Conservation (phyloP, 2,329 filamentous ascomycete species). For the Penicillium carneum region DNA sequence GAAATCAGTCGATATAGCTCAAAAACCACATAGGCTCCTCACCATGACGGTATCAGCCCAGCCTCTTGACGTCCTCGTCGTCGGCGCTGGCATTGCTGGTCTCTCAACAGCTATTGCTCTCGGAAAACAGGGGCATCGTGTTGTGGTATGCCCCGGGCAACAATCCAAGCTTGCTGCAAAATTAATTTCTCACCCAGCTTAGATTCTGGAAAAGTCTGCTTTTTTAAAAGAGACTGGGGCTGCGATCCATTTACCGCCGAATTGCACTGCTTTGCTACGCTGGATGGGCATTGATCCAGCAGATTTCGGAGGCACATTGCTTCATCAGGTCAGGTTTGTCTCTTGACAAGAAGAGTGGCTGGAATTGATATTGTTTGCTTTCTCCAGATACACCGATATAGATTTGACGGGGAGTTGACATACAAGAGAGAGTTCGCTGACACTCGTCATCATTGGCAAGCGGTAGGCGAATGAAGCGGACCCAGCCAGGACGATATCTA, state of each 20-base stretch:
- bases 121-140: constrained; percentile 43
- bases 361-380: neutral
- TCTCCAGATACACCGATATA: constrained; percentile 33
- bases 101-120: constrained; percentile 45
- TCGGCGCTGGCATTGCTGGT: constrained; percentile 48
- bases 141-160: constrained; percentile 38
- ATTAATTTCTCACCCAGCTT: neutral
- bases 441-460: constrained; percentile 35
- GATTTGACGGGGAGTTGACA: constrained; percentile 26
- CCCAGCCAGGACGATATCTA: neutral
- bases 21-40: neutral
- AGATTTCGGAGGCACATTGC: constrained; percentile 35
- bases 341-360: neutral
- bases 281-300: constrained; percentile 36
- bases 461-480: constrained; percentile 22
- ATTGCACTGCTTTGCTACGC: constrained; percentile 37
- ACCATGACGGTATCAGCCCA: neutral
- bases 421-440: constrained; percentile 28
- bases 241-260: constrained; percentile 39
- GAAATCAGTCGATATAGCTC: neutral
- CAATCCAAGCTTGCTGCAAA: neutral
- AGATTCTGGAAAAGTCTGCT: constrained; percentile 42
- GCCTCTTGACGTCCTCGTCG: constrained; percentile 35
- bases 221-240: constrained; percentile 39
- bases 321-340: constrained; percentile 29